Base-by-base conservation (phyloP, 2,329 filamentous ascomycete genomes). In the Pseudopyricularia javanii region DNA sequence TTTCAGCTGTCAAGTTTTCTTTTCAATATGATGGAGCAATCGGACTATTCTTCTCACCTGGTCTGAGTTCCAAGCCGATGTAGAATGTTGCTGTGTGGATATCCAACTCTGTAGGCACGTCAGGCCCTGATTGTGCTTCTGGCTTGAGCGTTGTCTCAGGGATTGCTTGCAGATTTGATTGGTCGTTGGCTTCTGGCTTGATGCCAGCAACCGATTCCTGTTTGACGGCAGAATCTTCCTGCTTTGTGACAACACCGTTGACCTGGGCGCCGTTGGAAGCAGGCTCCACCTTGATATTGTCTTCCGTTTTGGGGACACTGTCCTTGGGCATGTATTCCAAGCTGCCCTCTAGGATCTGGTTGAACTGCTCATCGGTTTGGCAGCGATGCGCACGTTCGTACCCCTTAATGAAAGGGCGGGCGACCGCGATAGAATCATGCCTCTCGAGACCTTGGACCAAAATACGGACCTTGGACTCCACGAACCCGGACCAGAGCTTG, bases 1-100 rank as follows among this genome's bases (percentile, higher is more conserved):
- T 24, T 15, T 45, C 24, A 20, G 12, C 3, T 24, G 22, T 24
- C 40, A 3, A 14, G 12, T 26, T 5, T 8, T 9, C 28, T 8
- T 9, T 9, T 30, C 28, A 30, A 30, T 30, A 9, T 9, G 28
- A 5, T 30, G 28, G 28, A 4, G 28, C 28, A 9, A 9, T 30
- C 28, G 28, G 9, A 9, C 4, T 30, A 30, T 30, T 9, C 9
- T 30, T 30, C 79, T 65, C 76, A 89, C 88, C 85, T 73, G 84
- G 79, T 35, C 77, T 76, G 53, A 96, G 70, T 60, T 91, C 86
- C 49, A 97, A 75, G 34, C 93, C 93, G 63, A 98, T 89, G 64
- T 97, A 98, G 66, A 91, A 91, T 1, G 91, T 96, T 24, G 89
- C 90, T 0, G 91, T 97, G 65, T 88, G 95, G 28, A 97, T 72